Conservation (phyloP, 352 stramenopile species). For the Phytophthora capsici region DNA sequence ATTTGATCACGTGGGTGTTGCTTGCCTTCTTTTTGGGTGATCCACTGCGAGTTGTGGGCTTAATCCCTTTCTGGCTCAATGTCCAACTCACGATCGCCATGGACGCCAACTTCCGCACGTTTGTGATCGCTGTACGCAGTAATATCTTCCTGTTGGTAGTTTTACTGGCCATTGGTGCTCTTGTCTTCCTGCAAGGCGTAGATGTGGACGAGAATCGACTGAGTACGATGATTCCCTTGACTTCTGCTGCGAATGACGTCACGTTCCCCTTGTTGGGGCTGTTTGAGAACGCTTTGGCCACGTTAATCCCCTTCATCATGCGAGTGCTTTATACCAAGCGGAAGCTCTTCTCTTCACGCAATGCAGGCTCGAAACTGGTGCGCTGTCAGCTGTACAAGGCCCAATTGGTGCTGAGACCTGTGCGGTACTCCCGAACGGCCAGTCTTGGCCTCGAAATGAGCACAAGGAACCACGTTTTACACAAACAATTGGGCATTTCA, state of each 20-base stretch:
- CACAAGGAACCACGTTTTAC: slow-evolving; percentile 13
- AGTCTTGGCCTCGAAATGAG: slow-evolving; percentile 9
- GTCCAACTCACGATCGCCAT: slow-evolving; percentile 34
- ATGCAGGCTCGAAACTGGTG: slow-evolving; percentile 36
- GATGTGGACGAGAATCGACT: slow-evolving; percentile 26
- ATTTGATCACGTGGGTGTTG: slow-evolving; percentile 30
- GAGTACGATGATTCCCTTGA: background rate
- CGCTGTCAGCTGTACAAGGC: slow-evolving; percentile 43
- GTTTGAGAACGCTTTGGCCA: slow-evolving; percentile 50
- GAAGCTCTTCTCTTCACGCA: slow-evolving; percentile 33
- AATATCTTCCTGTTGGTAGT: slow-evolving; percentile 19
- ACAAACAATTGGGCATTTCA: slow-evolving; percentile 33
- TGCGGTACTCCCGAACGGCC: slow-evolving; percentile 18
- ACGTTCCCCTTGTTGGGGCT: slow-evolving; percentile 40
- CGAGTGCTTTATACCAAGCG: slow-evolving; percentile 41
- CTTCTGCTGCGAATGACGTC: slow-evolving; percentile 26
- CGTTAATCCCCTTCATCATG: slow-evolving; percentile 44
- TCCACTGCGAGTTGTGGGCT: slow-evolving; percentile 29
- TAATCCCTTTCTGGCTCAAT: slow-evolving; percentile 30
- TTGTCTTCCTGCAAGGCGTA: slow-evolving; percentile 32
- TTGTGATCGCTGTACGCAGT: slow-evolving; percentile 32
- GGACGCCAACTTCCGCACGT: slow-evolving; percentile 48
- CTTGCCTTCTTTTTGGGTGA: slow-evolving; percentile 42
- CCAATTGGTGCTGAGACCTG: slow-evolving; percentile 32
- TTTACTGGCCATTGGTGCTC: slow-evolving; percentile 20